A percentile compares a stretch with the other conserved stretches of the same genome.
Evolutionary conservation across 1,284 basidiomycete genomes (phyloP).

Genomic region (Cutaneotrichosporon daszewskae): DNA sequence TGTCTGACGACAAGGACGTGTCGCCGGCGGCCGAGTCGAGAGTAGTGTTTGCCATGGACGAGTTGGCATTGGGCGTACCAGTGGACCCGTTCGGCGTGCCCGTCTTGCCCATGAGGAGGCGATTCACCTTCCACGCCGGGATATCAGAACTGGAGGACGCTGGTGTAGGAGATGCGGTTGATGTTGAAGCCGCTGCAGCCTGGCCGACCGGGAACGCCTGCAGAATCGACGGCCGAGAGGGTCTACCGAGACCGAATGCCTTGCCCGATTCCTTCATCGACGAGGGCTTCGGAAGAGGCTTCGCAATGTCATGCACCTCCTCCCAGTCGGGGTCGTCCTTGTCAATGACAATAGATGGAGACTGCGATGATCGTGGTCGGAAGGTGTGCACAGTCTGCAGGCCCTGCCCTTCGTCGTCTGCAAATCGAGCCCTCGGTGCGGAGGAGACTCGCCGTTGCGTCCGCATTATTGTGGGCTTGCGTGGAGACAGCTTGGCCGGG

Average conservation of each 20-base stretch:
- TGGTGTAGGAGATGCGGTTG: background rate
- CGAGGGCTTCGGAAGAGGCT: slow-evolving; percentile 1
- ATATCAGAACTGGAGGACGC: slow-evolving; percentile 5
- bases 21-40: background rate
- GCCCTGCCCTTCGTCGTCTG: slow-evolving; percentile 6
- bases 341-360: slow-evolving; percentile 1
- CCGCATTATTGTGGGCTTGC: background rate
- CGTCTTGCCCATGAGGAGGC: slow-evolving; percentile 20
- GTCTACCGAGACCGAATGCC: too few relatives aligned
- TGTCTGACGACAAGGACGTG: background rate
- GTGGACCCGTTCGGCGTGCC: background rate
- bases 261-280: too few relatives aligned
- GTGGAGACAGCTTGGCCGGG: slow-evolving; percentile 7
- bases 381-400: slow-evolving; percentile 8
- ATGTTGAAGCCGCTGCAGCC: too few relatives aligned
- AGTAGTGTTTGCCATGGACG: too few relatives aligned
- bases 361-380: slow-evolving; percentile 3
- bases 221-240: too few relatives aligned
- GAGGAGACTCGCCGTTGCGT: background rate
- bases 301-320: slow-evolving; percentile 7
- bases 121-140: slow-evolving; percentile 24
- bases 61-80: background rate
- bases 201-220: too few relatives aligned
- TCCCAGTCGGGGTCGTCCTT: slow-evolving; percentile 15
- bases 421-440: slow-evolving; percentile 3